These are phyloP conservation scores for Cubamyces sp. DNA, from an alignment of 768 basidiomycete genomes.

Conservation along the genomic window DNA sequence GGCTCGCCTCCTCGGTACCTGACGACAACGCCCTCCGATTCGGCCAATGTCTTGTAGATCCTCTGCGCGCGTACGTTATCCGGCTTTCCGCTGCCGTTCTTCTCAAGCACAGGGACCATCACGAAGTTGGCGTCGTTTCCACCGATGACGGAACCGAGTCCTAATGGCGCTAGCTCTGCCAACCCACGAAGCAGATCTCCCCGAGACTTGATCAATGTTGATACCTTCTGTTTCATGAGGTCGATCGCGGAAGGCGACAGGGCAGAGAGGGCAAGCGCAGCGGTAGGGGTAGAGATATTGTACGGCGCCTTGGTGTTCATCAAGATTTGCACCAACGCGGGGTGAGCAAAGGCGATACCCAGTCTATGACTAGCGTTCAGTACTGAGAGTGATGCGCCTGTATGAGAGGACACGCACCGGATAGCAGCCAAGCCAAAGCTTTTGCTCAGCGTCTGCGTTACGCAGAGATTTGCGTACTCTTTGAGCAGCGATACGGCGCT, in stretches of 20 bases:
- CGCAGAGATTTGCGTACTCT: slow-evolving; percentile 86
- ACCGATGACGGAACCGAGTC: slow-evolving; percentile 73
- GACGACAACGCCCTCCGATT: slow-evolving; percentile 86
- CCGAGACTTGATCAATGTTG: slow-evolving; percentile 63
- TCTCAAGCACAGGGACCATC: slow-evolving; percentile 72
- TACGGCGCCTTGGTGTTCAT: slow-evolving; percentile 98
- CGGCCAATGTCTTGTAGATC: slow-evolving; percentile 84
- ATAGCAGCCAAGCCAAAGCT: slow-evolving; percentile 96
- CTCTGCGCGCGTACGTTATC: slow-evolving; percentile 64
- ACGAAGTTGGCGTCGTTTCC: slow-evolving; percentile 91
- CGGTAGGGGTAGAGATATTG: slow-evolving; percentile 91
- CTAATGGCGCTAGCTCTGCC: slow-evolving; percentile 48
- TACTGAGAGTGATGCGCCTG: neutral
- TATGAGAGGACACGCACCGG: slow-evolving; percentile 56
- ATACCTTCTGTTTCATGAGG: slow-evolving; percentile 67
- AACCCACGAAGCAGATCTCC: slow-evolving; percentile 55
- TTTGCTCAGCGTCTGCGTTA: slow-evolving; percentile 97
- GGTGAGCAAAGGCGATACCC: slow-evolving; percentile 88
- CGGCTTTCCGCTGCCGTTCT: slow-evolving; percentile 42
- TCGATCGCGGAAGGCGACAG: slow-evolving; percentile 67
- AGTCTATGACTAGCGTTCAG: slow-evolving; percentile 55
- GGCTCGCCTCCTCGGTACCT: slow-evolving; percentile 84
- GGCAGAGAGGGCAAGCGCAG: slow-evolving; percentile 78
- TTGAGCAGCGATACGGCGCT: slow-evolving; percentile 74
- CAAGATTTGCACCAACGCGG: slow-evolving; percentile 87